phyloP scores from a whole-genome alignment of 306 rosid genomes.

The Sicyos baderoa region DNA sequence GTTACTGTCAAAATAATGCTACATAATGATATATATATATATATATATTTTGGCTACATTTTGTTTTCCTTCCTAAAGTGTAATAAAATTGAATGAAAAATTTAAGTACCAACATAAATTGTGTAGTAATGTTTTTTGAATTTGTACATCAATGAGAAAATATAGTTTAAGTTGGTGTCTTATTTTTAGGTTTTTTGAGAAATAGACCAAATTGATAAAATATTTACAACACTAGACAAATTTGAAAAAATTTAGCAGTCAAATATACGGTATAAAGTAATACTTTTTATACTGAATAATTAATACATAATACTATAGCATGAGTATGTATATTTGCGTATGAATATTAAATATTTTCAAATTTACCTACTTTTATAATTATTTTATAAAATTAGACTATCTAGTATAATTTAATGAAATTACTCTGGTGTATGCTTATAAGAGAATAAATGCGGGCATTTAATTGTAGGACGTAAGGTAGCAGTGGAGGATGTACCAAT shows the following conservation, averaged over 20 bases:
- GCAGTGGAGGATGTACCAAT: background rate
- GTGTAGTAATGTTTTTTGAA: background rate
- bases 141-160: background rate
- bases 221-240: too few relatives aligned
- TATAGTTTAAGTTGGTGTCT: background rate
- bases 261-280: too few relatives aligned
- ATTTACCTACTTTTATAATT: too few relatives aligned
- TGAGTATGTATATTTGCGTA: too few relatives aligned
- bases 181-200: background rate
- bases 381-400: too few relatives aligned
- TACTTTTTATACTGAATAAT: too few relatives aligned
- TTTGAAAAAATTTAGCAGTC: too few relatives aligned
- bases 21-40: background rate
- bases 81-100: background rate
- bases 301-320: too few relatives aligned
- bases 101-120: background rate
- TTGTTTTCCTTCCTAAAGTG: background rate
- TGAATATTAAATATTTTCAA: too few relatives aligned
- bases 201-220: too few relatives aligned
- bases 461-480: background rate
- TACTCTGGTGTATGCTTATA: background rate
- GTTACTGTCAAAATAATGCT: background rate
- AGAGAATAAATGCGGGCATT: constrained; percentile 10
- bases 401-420: background rate
- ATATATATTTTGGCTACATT: background rate